Percentiles rank a stretch among this genome's conserved stretches.
Evolutionary conservation across 345 rosid genomes (phyloP).

Genomic region (Populus tremula): DNA sequence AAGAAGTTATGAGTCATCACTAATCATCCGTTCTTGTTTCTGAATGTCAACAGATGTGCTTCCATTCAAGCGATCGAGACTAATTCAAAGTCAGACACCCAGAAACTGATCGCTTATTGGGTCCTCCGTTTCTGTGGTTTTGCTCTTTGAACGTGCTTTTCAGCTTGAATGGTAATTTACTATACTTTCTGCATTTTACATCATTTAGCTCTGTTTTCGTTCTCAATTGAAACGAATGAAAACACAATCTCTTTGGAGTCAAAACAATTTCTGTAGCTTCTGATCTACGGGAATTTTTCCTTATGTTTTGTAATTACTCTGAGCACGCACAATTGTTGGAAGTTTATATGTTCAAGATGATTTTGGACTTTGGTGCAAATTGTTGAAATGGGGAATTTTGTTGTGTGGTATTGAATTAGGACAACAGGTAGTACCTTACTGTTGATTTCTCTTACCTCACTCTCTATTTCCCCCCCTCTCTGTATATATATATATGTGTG

Average conservation of each 20-base stretch:
- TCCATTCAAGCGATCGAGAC: constrained; percentile 37
- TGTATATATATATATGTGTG: too few species aligned
- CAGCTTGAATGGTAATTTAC: constrained; percentile 29
- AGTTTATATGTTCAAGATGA: not conserved
- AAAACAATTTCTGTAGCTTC: not conserved
- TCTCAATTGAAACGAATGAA: not conserved
- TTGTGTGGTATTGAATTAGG: not conserved
- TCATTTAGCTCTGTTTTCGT: not conserved
- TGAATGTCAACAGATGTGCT: constrained; percentile 22
- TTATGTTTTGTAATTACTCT: not conserved
- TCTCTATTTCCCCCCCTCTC: not conserved
- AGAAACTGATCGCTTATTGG: constrained; percentile 38
- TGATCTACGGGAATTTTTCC: not conserved
- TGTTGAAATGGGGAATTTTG: not conserved
- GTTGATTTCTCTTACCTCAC: not conserved
- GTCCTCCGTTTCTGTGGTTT: constrained; percentile 31
- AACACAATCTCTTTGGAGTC: not conserved
- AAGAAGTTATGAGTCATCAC: not conserved
- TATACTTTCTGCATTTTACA: not conserved
- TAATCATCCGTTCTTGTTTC: not conserved
- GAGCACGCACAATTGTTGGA: not conserved
- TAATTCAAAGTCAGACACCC: constrained; percentile 22
- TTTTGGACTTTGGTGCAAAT: not conserved
- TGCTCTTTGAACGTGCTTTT: constrained; percentile 31
- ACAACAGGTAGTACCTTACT: not conserved